Base-by-base conservation (phyloP, 176 grass and related monocot genomes). In the Bromus sterilis region DNA sequence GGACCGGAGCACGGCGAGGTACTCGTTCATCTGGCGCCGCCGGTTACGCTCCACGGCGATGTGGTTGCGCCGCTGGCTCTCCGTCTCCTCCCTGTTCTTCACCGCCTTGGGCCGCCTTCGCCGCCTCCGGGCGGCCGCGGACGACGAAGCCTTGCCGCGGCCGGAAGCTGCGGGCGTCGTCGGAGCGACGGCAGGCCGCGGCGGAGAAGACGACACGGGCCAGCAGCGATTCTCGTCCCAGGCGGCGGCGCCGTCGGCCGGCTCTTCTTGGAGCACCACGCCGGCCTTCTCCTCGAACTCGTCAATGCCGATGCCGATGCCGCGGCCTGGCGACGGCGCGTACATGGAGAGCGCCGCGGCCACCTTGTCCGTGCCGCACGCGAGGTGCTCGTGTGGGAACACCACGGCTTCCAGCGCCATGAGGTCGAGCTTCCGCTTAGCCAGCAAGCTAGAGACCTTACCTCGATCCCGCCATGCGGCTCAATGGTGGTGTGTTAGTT, bases 1-100 rank as follows among this genome's bases (percentile, higher is more conserved):
- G 21, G 91, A 93, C 44, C 93, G 97, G 82, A 99, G 97, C 36
- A 85, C 66, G 82, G 93, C 61, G 32, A 99, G 93, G 77, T 99
- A 99, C 44, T 99, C 97, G 87, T 99, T 99, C 97, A 99, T 99
- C 76, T 93, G 93, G 56, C 78, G 78, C 53, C 97, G 91, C 77
- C 97, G 93, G 89, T 99, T 99, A 77, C 97, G 97, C 86, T 99
- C 96, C 43, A 95, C 93, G 26, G 93, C 93, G 82, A 99, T 99
- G 91, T 99, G 96, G 72, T 89, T 89, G 43, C 78, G 83, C 44
- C 87, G 72, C 83, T 89, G 87, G 72, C 35, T 82, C 83, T 89
- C 87, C 73, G 62, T 56, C 83, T 89, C 83, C 78, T 89, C 87
- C 78, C 26, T 71, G 87, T 89, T 82, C 87, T 73, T 89, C 73